These are phyloP conservation scores for Globisporangium nodosum DNA, from an alignment of 352 stramenopile species.

Conservation along the genomic window DNA sequence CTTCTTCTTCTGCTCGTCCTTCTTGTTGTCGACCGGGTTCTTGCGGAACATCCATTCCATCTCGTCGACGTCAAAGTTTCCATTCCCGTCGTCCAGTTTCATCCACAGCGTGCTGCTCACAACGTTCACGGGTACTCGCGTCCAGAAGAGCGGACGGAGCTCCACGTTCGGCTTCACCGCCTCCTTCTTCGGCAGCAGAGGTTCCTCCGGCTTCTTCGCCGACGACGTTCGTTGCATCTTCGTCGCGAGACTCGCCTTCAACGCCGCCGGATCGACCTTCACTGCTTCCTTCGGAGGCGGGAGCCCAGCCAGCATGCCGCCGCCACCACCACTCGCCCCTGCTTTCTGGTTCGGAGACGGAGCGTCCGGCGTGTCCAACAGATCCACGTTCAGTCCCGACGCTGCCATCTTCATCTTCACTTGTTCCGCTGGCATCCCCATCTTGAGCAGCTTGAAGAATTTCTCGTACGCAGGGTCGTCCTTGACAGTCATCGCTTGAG, in stretches of 20 bases:
- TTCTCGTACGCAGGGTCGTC: slow-evolving; percentile 92
- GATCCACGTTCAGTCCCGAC: slow-evolving; percentile 55
- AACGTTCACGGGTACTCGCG: slow-evolving; percentile 77
- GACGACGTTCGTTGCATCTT: slow-evolving; percentile 36
- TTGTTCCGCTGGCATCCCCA: slow-evolving; percentile 86
- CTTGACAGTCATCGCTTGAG: slow-evolving; percentile 71
- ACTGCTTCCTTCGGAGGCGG: slow-evolving; percentile 60
- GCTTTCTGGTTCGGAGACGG: slow-evolving; percentile 63
- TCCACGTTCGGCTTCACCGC: slow-evolving; percentile 84
- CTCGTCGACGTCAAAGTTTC: slow-evolving; percentile 64
- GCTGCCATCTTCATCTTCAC: slow-evolving; percentile 92
- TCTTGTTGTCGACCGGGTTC: slow-evolving; percentile 54
- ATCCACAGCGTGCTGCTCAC: slow-evolving; percentile 86
- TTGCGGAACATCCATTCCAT: slow-evolving; percentile 90
- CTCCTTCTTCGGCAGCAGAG: slow-evolving; percentile 81
- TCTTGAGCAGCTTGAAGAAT: slow-evolving; percentile 95
- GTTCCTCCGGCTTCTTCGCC: slow-evolving; percentile 56
- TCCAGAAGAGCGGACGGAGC: slow-evolving; percentile 87
- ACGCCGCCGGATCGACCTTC: slow-evolving; percentile 53
- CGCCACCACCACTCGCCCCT: slow-evolving; percentile 7
- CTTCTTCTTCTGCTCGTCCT: slow-evolving; percentile 79
- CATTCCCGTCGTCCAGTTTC: slow-evolving; percentile 69
- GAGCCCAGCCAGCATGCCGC: slow-evolving; percentile 46
- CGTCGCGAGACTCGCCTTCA: slow-evolving; percentile 52
- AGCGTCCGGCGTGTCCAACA: slow-evolving; percentile 65